A percentile compares a stretch with the other conserved stretches of the same genome.
Evolutionary conservation across 192 early-diverging fungal species (phyloP).

Genomic region (Lobosporangium transversale): DNA sequence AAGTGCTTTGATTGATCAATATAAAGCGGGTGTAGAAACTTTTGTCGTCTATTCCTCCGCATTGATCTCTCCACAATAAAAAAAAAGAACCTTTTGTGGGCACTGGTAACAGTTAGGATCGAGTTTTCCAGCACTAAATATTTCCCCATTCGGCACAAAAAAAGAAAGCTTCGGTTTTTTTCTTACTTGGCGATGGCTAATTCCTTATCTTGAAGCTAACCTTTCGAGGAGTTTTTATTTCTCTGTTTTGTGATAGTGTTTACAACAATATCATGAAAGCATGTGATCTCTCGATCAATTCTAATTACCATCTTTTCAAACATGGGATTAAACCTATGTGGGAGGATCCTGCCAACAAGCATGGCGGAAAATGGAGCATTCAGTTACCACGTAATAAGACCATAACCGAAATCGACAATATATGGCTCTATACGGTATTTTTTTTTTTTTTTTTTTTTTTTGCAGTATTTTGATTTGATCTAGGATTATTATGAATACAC

Average conservation of each 20-base stretch:
- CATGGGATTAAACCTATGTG: conserved; percentile 91
- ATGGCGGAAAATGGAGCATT: conserved; percentile 93
- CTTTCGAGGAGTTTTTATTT: conserved; percentile 10
- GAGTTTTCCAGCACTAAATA: too few species aligned
- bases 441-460: background rate
- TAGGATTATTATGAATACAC: background rate
- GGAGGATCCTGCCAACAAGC: conserved; percentile 91
- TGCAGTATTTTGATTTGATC: conserved; percentile 13
- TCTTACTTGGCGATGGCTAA: too few species aligned
- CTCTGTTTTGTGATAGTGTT: conserved; percentile 54
- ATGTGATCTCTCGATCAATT: conserved; percentile 73
- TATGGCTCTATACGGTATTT: conserved; percentile 86
- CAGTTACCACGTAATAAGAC: conserved; percentile 75
- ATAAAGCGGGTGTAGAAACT: too few species aligned
- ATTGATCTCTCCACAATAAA: too few species aligned
- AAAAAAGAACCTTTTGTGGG: too few species aligned
- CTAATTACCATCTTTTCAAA: conserved; percentile 97
- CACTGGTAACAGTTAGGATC: too few species aligned
- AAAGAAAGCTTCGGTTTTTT: too few species aligned
- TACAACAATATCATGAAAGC: conserved; percentile 90
- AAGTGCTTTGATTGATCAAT: too few species aligned
- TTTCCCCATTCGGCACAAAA: too few species aligned
- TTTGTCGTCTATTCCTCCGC: too few species aligned
- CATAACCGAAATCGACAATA: conserved; percentile 78
- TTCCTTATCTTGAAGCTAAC: too few species aligned